Base-by-base conservation (phyloP, 441 rosid species). In the Erysimum pusillum region DNA sequence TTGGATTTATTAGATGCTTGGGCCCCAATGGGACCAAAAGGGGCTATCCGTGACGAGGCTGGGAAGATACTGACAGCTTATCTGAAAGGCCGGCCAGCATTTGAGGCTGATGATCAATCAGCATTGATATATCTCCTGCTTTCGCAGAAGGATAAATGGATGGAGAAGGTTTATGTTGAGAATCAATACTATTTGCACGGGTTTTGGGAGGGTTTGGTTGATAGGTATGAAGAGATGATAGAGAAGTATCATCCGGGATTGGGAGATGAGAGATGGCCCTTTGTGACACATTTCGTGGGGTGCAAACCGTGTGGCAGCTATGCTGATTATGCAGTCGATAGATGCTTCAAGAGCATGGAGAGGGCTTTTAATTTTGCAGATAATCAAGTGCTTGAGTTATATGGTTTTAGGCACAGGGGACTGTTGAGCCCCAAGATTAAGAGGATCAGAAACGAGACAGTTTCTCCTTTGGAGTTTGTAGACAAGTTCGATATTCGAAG, bases 1-100 rank as follows among this genome's bases (percentile, higher is more conserved):
- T 77, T 95, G 76, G 98, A 93, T 83, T 82, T 95, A 87, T 93
- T 93, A 7, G 99, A 91, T 84, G 89, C 86, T 0, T 95, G 99
- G 99, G 97, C 99, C 0, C 98, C 98, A 0, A 91, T 88, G 96
- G 99, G 99, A 15, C 98, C 98, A 1, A 93, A 95, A 80, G 99
- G 98, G 3, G 74, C 79, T 0, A 69, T 91, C 13, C 88, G 98
- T 61, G 99, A 93, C 20, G 97, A 91, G 74, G 97, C 98, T 0
- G 98, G 97, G 58, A 95, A 84, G 83, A 69, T 95, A 22, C 79
- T 95, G 87, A 95, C 99, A 2, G 93, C 92, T 17, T 83, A 90
- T 72, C 74, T 93, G 66, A 95, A 90, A 76, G 98, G 97, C 2
- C 76, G 98, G 77, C 99, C 98, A 0, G 91, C 93, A 18, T 95